Percentiles rank a stretch among this genome's conserved stretches.
Evolutionary conservation across 139 green algal genomes (phyloP).

Genomic region (Volvox africanus): DNA sequence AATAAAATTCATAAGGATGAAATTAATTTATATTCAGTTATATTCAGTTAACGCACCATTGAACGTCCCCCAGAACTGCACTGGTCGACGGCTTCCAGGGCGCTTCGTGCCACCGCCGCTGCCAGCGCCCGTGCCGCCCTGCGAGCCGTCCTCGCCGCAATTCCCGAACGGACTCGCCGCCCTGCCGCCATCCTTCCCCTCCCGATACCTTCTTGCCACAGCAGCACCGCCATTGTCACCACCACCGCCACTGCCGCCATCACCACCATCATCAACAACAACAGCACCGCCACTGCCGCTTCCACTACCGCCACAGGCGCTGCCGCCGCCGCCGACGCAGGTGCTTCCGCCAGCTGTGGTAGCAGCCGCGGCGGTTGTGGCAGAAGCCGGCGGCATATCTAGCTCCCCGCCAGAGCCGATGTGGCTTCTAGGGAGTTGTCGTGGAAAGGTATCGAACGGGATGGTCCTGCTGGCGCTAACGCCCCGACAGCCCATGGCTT

Average conservation of each 20-base stretch:
- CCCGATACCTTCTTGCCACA: not conserved
- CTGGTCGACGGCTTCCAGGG: not conserved
- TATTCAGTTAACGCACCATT: slow-evolving; percentile 37
- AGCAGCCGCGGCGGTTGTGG: no score
- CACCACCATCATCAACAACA: no score
- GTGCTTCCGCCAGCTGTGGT: no score
- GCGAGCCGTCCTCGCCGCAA: not conserved
- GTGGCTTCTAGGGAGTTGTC: not conserved
- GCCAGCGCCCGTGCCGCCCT: not conserved
- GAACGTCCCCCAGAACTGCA: slow-evolving; percentile 37
- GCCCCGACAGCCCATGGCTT: not conserved
- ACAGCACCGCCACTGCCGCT: not conserved
- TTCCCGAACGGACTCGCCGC: not conserved
- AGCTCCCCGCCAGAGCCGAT: not conserved
- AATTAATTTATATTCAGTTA: no score
- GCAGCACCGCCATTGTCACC: not conserved
- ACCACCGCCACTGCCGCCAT: not conserved
- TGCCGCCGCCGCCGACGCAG: no score
- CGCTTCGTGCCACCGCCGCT: not conserved
- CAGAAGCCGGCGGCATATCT: not conserved
- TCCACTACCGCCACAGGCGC: not conserved
- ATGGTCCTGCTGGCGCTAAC: no score
- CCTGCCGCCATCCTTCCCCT: not conserved
- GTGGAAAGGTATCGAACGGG: no score
- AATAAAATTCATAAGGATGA: no score